Evolutionary conservation across 1,284 basidiomycete genomes (phyloP).

Genomic region (Microbotryum intermedium): DNA sequence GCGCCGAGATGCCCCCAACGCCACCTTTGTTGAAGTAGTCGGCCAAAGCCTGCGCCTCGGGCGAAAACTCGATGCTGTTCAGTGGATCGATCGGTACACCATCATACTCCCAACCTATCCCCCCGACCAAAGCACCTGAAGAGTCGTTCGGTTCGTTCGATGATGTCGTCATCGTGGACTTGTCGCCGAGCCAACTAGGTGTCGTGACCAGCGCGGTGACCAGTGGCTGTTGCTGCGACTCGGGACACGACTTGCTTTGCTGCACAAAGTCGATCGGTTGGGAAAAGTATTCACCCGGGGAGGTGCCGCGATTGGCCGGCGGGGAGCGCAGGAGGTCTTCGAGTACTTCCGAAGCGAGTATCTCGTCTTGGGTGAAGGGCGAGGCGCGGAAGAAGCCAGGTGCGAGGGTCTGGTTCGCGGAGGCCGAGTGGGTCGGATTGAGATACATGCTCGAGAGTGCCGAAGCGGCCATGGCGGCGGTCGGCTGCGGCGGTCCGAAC

Average conservation of each 20-base stretch:
- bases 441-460: too few species aligned
- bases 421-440: too few species aligned
- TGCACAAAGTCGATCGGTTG: neutral
- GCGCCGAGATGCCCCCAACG: conserved; percentile 26
- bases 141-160: neutral
- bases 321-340: conserved; percentile 13
- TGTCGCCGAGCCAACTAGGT: neutral
- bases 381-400: conserved; percentile 9
- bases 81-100: neutral
- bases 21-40: conserved; percentile 29
- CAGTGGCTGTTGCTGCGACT: neutral
- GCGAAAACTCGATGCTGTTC: conserved; percentile 18
- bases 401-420: neutral
- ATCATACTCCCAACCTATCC: neutral
- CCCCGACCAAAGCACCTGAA: neutral
- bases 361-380: conserved; percentile 25
- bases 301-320: neutral
- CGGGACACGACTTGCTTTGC: neutral
- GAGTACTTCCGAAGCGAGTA: conserved; percentile 28
- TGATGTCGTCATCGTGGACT: neutral
- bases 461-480: too few species aligned
- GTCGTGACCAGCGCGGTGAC: neutral
- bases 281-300: neutral
- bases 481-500: too few species aligned
- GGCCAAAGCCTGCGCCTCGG: conserved; percentile 17